Base-by-base conservation (phyloP, 139 green algal genomes). In the Picocystis salinarum region DNA sequence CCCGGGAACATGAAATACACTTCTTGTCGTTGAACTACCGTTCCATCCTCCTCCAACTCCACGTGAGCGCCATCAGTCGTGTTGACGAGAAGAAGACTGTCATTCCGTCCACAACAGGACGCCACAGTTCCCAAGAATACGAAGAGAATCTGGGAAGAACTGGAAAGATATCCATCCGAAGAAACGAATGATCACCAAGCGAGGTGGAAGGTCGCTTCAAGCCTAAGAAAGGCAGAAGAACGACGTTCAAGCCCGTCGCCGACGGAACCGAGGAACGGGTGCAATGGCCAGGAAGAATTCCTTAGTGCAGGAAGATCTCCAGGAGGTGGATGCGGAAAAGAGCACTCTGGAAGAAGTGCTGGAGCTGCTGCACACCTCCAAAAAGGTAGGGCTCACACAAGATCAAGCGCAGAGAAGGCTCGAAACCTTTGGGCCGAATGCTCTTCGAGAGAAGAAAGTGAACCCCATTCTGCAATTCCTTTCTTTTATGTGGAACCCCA, bases 401-500 rank as follows among this genome's bases (percentile, higher is more conserved):
- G 66, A 44, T 1, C 66, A 85, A 40, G 64, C 48, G 0, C 44
- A 50, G 11, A 56, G 61, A 42, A 59, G 75, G 6, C 50, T 86
- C 10, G 28, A 49, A 1, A 52, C 77, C 52, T 84, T 79, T 69
- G 77, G 77, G 0, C 64, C 59, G 34, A 89, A 89, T 58, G 80
- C 75, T 54, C 53, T 89, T 39, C 77, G 73, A 1, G 75, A 87
- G 52, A 66, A 50, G 28, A 63, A 31, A 0, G 48, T 64, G 23
- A 86, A 76, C 45, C 42, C 69, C 2, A 22, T 85, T 17, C 54
- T 80, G 2, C 51, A 55, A 26, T 77, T 77, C 34, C 41, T 77
- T 13, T 47, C 64, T 18, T 80, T 75, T 59, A 70, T 89, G 67
- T 85, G 72, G 66, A 85, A 85, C 66, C 77, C 77, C 0, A 58